Base-by-base conservation (phyloP, 352 stramenopile genomes). In the Globisporangium spiculum region DNA sequence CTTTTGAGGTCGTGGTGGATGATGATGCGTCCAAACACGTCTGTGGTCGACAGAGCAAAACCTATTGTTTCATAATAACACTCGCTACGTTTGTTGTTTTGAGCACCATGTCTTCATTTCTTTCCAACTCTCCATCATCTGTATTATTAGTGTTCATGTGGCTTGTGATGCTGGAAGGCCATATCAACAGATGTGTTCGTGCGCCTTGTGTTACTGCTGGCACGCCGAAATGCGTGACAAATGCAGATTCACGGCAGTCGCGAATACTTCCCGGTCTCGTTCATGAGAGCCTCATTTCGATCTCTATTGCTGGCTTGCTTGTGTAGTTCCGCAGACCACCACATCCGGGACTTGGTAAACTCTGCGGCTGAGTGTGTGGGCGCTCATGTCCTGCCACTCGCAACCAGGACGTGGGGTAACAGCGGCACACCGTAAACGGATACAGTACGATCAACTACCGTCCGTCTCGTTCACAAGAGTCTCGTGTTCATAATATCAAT, bases 41-140 rank as follows among this genome's bases (percentile, higher is more conserved):
- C 71, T 81, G 75, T 75, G 74, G 75, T 78, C 62, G 70, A 67
- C 26, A 75, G 79, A 89, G 81, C 77, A 85, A 86, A 78, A 82
- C 60, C 41, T 56, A 57, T 66, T 64, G 55, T 34, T 61, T 61
- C 55, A 12, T 61, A 46, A 61, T 61, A 46, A 48, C 55, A 61
- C 18, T 22, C 30, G 26, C 55, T 36, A 48, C 38, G 55, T 61
- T 61, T 61, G 55, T 61, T 61, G 55, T 61, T 61, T 44, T 61
- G 55, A 61, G 24, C 30, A 30, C 20, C 22, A 61, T 22, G 9
- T n/a, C 55, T 46, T 46, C 38, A 20, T 61, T 26, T 32, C 30
- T 32, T 32, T 4, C 30, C 30, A 32, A 32, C 2, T 50, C 41
- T 22, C 4, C 16, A 20, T 7, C 38, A 20, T 27, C 6, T 44